Evolutionary conservation across 305 asterid genomes (phyloP), one percentile per base, ranked within the genome.

Genomic region (Euphrasia arctica): DNA sequence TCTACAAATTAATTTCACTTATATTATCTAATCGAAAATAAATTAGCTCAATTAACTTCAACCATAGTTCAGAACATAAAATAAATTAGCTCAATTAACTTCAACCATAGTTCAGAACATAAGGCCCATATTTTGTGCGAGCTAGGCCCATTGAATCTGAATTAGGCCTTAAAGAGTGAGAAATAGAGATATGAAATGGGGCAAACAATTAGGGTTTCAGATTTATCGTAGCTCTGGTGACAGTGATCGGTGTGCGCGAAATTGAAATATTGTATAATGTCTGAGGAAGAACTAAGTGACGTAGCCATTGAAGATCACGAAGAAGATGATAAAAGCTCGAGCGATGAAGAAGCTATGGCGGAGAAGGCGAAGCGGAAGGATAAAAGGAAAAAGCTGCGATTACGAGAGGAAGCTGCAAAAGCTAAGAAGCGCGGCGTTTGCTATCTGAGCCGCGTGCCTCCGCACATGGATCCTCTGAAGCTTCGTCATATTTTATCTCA

Each of bases 361-460:
- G 66, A 50, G 68, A 62, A 68, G 25, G 25, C 13, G 59, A 78
- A 63, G 9, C 64, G 31, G 72, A 85, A 78, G 58, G 65, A 32
- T 10, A 86, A 68, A 70, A 81, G 80, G 83, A 86, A 81, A 72
- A 83, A 62, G 72, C n/a, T n/a, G n/a, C 49, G 63, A 58, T 55
- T 83, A 12, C 14, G 68, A 4, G 62, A 77, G 73, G 95, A 85
- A 73, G 80, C 86, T 10, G 83, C 62, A 57, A 83, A 68, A 18
- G 94, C 87, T 3, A 75, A 75, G 57, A 86, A 66, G 65, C 87
- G 87, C 42, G 96, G 96, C 39, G 86, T 91, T 69, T 89, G 95
- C 75, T 85, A 89, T 72, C 77, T 89, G 70, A 86, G 95, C 72
- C 80, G 98, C 39, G 78, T 89, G 18, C 95, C 95, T 63, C 96